Base-by-base conservation (phyloP, 2,329 filamentous ascomycete species). In the Aspergillus piperis region DNA sequence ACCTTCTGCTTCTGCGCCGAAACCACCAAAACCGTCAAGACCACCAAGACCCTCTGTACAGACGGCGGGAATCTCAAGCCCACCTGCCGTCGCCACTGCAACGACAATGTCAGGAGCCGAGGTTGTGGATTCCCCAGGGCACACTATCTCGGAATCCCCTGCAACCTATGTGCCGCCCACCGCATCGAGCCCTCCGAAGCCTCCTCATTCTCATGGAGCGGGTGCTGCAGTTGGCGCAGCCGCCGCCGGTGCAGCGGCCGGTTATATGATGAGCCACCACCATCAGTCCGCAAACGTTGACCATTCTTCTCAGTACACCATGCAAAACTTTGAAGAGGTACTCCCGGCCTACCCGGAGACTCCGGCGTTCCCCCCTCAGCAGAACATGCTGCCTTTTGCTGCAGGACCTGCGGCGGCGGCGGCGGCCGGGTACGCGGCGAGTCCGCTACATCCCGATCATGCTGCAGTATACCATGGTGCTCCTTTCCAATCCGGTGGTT, bases 181-280 rank as follows among this genome's bases (percentile, higher is more conserved):
- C 30, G 41, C 58, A 3, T 53, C 58, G 42, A 65, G 38, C 42
- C 52, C 61, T 3, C 61, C 64, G 52, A 72, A 68, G n/a, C 70
- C 71, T 44, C 62, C 72, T 10, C 68, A 73, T 41, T 66, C 73
- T 61, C 72, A 73, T 60, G 71, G 70, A 27, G 58, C 73, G 27
- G 73, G 70, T 2, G 55, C 75, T 51, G 71, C 74, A 3, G 60
- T 78, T 38, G 78, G 77, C 21, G 69, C 70, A 21, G 76, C 75
- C 10, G 77, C 76, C 3, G 75, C 72, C 13, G 77, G 75, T 42
- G 76, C 77, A 50, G 78, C 76, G 8, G 74, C 75, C n/a, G 77
- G 76, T 48, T 79, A 80, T 62, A 68, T 75, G 66, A 61, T 77
- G 27, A 63, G 68, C 17, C 75, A 78, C 57, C 70, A 76, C 23